Conservation (phyloP, 768 basidiomycete genomes). For the Terana coerulea region DNA sequence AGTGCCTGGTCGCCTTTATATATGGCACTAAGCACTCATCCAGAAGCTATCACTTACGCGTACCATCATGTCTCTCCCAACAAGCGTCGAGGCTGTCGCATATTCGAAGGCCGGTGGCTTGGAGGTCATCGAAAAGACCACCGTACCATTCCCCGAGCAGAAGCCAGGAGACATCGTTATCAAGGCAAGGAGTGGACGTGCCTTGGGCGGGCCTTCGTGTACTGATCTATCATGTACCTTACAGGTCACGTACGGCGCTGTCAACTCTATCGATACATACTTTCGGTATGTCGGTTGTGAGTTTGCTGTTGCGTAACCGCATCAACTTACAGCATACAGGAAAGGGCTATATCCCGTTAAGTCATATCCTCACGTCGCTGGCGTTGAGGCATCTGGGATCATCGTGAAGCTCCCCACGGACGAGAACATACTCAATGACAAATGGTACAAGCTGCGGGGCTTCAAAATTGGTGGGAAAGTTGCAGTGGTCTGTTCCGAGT, state of each 20-base stretch:
- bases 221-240: neutral
- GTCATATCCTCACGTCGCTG: constrained; percentile 62
- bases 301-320: neutral
- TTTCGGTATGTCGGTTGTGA: constrained; percentile 45
- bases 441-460: constrained; percentile 58
- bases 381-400: constrained; percentile 75
- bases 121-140: constrained; percentile 70
- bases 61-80: constrained; percentile 47
- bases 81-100: constrained; percentile 65
- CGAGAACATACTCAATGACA: constrained; percentile 49
- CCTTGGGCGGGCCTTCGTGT: neutral
- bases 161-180: constrained; percentile 57
- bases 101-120: constrained; percentile 70
- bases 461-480: constrained; percentile 71
- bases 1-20: neutral
- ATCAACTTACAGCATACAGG: constrained; percentile 25
- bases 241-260: constrained; percentile 69
- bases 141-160: constrained; percentile 63
- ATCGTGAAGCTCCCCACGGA: constrained; percentile 75
- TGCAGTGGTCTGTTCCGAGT: constrained; percentile 56
- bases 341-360: constrained; percentile 60
- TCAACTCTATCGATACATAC: constrained; percentile 90
- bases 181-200: constrained; percentile 27
- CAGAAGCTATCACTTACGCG: neutral
- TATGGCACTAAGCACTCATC: neutral